phyloP scores from a whole-genome alignment of 306 rosid genomes.

The Myrica gale region DNA sequence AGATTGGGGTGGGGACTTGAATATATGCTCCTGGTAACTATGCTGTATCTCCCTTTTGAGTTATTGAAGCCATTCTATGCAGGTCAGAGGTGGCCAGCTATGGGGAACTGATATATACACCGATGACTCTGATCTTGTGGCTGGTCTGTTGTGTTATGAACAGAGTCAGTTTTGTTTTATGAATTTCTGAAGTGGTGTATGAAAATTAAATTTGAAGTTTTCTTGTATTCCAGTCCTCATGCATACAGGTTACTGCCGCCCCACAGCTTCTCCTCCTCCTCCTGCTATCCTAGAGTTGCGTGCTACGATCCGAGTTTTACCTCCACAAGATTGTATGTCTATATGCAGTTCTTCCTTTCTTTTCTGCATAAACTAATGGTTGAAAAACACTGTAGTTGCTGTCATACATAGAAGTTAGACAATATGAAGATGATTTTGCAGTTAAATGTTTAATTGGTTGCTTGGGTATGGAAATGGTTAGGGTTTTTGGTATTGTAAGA shows the following conservation, averaged over 20 bases:
- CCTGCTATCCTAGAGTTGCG: constrained; percentile 82
- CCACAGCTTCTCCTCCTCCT: constrained; percentile 91
- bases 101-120: constrained; percentile 99
- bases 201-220: constrained; percentile 32
- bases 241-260: constrained; percentile 99
- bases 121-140: constrained; percentile 94
- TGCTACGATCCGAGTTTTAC: constrained; percentile 71
- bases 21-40: constrained; percentile 2
- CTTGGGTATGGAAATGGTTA: background rate
- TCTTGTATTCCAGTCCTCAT: constrained; percentile 68
- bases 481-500: background rate
- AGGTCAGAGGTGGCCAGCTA: constrained; percentile 95
- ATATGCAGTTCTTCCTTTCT: constrained; percentile 23
- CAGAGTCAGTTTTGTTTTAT: constrained; percentile 7
- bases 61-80: constrained; percentile 33
- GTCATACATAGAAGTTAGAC: background rate
- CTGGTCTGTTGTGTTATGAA: constrained; percentile 53
- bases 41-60: constrained; percentile 17
- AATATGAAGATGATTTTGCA: background rate
- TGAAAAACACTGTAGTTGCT: background rate
- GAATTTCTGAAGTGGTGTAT: constrained; percentile 11
- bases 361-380: background rate
- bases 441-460: background rate
- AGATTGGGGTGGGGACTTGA: background rate
- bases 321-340: constrained; percentile 84